These are phyloP conservation scores for Lentinula guzmanii DNA, from an alignment of 768 basidiomycete genomes.

Conservation along the genomic window DNA sequence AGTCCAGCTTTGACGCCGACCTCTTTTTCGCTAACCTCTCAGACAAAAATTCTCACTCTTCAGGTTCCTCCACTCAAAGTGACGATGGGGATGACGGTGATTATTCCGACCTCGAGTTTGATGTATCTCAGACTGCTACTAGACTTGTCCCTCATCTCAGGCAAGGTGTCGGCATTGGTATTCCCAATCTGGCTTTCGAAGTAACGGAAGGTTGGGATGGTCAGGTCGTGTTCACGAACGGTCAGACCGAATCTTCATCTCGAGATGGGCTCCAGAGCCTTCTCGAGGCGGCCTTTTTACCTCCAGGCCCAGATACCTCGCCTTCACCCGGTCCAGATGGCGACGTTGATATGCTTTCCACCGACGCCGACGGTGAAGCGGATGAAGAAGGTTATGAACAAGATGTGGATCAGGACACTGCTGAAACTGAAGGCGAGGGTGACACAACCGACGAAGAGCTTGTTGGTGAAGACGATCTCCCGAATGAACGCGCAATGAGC, in stretches of 20 bases:
- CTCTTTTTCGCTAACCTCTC: slow-evolving; percentile 78
- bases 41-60: slow-evolving; percentile 33
- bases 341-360: slow-evolving; percentile 36
- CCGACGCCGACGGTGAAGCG: slow-evolving; percentile 10
- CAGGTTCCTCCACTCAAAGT: slow-evolving; percentile 17
- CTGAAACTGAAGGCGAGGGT: slow-evolving; percentile 47
- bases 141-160: slow-evolving; percentile 23
- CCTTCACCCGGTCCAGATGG: slow-evolving; percentile 48
- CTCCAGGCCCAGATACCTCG: slow-evolving; percentile 23
- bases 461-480: slow-evolving; percentile 67
- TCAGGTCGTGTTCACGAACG: slow-evolving; percentile 68
- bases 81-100: slow-evolving; percentile 41
- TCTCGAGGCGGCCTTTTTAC: background rate
- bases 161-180: slow-evolving; percentile 26
- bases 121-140: slow-evolving; percentile 20
- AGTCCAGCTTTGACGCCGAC: slow-evolving; percentile 77
- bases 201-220: slow-evolving; percentile 72
- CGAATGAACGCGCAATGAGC: slow-evolving; percentile 70
- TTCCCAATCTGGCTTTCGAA: slow-evolving; percentile 50
- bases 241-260: slow-evolving; percentile 30
- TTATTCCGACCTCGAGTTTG: slow-evolving; percentile 34
- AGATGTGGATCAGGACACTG: slow-evolving; percentile 28
- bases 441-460: slow-evolving; percentile 84
- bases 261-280: background rate
- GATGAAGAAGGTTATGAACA: slow-evolving; percentile 43